Conservation (phyloP, 164 flowering plant genomes). For the Umbellularia californica region DNA sequence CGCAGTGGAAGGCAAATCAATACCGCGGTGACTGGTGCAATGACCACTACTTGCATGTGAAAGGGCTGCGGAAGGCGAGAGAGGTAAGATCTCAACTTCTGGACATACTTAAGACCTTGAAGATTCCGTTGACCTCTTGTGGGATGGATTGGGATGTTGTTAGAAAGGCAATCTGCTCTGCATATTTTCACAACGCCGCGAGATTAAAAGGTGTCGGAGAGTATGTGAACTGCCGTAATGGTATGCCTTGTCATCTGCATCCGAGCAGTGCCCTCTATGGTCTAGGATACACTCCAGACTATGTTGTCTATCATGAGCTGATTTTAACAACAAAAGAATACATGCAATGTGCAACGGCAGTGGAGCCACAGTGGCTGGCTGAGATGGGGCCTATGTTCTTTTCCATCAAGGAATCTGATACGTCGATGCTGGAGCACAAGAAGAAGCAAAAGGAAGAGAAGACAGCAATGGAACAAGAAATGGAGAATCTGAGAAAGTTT, state of each 20-base stretch:
- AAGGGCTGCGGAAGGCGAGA: constrained; percentile 80
- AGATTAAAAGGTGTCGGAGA: constrained; percentile 80
- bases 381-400: constrained; percentile 93
- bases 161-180: constrained; percentile 84
- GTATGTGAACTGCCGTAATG: constrained; percentile 75
- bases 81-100: constrained; percentile 87
- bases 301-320: constrained; percentile 87
- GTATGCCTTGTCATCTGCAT: constrained; percentile 85
- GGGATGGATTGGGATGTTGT: constrained; percentile 73
- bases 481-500: constrained; percentile 67
- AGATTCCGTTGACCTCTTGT: constrained; percentile 63
- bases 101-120: constrained; percentile 69
- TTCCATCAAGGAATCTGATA: constrained; percentile 79
- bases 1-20: constrained; percentile 77
- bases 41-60: constrained; percentile 82
- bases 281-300: constrained; percentile 73
- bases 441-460: constrained; percentile 77
- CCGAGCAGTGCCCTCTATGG: constrained; percentile 86
- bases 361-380: constrained; percentile 93
- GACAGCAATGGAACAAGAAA: constrained; percentile 88
- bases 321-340: constrained; percentile 80
- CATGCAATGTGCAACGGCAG: constrained; percentile 87
- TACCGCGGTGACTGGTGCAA: constrained; percentile 92
- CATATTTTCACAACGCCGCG: constrained; percentile 89
- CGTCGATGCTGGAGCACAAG: constrained; percentile 75